Percentiles rank a stretch among this genome's conserved stretches.
Conservation (phyloP, 441 rosid species). For the Bocquillonia castaneifolia region DNA sequence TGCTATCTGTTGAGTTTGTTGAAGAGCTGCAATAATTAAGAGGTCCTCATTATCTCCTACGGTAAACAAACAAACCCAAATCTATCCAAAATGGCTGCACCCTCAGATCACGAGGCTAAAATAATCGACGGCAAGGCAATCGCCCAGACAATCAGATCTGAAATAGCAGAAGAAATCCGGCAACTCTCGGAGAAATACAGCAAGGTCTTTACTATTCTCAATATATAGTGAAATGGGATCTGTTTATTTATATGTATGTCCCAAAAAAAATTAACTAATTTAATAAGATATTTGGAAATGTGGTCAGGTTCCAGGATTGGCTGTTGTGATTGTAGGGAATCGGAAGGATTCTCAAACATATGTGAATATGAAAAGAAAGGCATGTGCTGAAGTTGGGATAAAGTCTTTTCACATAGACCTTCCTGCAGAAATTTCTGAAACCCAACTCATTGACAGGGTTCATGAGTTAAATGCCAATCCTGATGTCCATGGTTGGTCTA, state of each 20-base stretch:
- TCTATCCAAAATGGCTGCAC: constrained; percentile 39
- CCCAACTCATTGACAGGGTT: constrained; percentile 69
- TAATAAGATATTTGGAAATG: no score
- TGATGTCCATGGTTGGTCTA: constrained; percentile 65
- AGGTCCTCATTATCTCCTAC: no score
- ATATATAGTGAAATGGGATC: no score
- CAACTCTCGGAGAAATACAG: constrained; percentile 54
- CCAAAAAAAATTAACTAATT: no score
- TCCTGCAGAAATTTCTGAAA: constrained; percentile 68
- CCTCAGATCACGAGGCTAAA: constrained; percentile 47
- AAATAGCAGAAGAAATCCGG: constrained; percentile 72
- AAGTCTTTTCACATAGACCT: constrained; percentile 67
- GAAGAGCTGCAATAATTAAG: no score
- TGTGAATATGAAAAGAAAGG: constrained; percentile 85
- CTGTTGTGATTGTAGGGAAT: constrained; percentile 73
- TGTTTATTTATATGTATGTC: no score
- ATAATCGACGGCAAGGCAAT: constrained; percentile 72
- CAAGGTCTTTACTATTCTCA: constrained; percentile 40
- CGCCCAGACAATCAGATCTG: constrained; percentile 74
- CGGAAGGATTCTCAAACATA: constrained; percentile 84
- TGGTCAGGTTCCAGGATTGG: constrained; percentile 77
- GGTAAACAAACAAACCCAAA: no score
- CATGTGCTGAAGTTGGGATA: constrained; percentile 87
- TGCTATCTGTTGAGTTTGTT: no score
- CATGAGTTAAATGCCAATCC: constrained; percentile 69